Evolutionary conservation across 768 basidiomycete genomes (phyloP).

Genomic region (Leucocoprinus birnbaumii): DNA sequence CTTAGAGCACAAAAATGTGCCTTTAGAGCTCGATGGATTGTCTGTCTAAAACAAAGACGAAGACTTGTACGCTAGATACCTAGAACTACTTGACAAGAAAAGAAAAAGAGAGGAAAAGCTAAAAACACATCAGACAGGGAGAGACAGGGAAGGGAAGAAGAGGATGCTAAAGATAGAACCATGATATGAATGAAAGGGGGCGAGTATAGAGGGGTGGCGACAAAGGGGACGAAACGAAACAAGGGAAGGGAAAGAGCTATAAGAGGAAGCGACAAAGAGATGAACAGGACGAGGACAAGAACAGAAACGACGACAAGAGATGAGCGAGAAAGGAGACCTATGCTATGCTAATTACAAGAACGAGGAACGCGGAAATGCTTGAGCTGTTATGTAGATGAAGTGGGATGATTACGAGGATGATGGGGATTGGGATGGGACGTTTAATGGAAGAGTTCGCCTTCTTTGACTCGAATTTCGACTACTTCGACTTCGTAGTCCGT

Average conservation of each 20-base stretch:
- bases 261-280: background rate
- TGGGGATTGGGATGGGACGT: slow-evolving; percentile 6
- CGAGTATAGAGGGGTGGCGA: background rate
- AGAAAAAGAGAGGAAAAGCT: background rate
- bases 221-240: background rate
- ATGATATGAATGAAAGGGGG: background rate
- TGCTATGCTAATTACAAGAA: slow-evolving; percentile 1
- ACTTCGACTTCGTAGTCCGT: slow-evolving; percentile 84
- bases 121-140: slow-evolving; percentile 3
- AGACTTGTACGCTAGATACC: no score
- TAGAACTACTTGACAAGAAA: background rate
- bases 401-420: background rate
- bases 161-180: background rate
- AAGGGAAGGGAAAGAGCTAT: background rate
- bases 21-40: no score
- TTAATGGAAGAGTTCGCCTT: slow-evolving; percentile 75
- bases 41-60: no score
- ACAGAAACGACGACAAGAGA: background rate
- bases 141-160: background rate
- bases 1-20: no score
- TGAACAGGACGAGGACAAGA: background rate
- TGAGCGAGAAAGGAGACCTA: background rate
- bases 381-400: background rate
- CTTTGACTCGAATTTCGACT: slow-evolving; percentile 81
- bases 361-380: no score